phyloP scores from a whole-genome alignment of 805 yeast genomes.

The Candida ulmi region DNA sequence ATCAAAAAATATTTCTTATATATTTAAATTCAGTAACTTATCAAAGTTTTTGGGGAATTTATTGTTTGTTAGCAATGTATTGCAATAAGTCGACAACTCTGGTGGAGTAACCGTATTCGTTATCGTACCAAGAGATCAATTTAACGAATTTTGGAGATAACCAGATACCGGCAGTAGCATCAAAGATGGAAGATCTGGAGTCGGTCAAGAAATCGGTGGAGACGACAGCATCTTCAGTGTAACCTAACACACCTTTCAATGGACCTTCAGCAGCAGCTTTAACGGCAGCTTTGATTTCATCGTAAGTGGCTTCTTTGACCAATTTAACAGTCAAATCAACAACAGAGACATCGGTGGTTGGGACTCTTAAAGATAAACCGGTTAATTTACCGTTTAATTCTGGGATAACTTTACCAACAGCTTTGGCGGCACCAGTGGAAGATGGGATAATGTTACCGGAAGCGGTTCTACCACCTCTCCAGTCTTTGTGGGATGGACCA shows the following conservation, averaged over 20 bases:
- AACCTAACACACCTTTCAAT: constrained; percentile 14
- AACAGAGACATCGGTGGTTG: constrained; percentile 2
- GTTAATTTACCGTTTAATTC: constrained; percentile 50
- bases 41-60: neutral
- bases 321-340: constrained; percentile 1
- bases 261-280: constrained; percentile 1
- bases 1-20: neutral
- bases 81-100: constrained; percentile 63
- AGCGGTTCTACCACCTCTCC: constrained; percentile 29
- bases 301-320: constrained; percentile 1
- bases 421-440: constrained; percentile 42
- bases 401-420: constrained; percentile 65
- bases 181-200: constrained; percentile 53
- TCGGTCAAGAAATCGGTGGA: constrained; percentile 59
- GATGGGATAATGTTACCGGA: constrained; percentile 2
- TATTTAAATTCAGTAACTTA: neutral
- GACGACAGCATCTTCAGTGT: constrained; percentile 63
- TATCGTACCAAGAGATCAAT: constrained; percentile 64
- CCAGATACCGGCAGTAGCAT: constrained; percentile 60
- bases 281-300: constrained; percentile 2
- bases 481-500: constrained; percentile 68
- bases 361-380: constrained; percentile 1
- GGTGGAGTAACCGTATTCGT: constrained; percentile 66
- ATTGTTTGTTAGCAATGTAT: constrained; percentile 37
- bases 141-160: constrained; percentile 61